Percentiles rank a stretch among this genome's conserved stretches.
Evolutionary conservation across 2,329 filamentous ascomycete species (phyloP).

Genomic region (Stagonosporopsis rhizophila): DNA sequence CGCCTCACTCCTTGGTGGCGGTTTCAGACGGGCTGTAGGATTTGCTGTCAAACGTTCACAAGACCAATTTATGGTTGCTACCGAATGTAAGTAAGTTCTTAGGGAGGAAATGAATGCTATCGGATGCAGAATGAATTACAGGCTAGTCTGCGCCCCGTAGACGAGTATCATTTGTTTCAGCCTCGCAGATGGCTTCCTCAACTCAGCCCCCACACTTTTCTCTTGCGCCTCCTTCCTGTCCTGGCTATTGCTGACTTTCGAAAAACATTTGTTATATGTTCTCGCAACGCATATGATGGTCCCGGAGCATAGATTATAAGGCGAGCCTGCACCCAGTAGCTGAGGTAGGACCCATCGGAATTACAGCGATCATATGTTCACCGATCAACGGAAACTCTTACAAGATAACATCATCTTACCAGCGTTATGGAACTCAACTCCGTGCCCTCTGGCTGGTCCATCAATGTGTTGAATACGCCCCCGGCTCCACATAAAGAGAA

Average conservation of each 20-base stretch:
- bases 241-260: too few relatives aligned
- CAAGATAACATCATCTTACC: background rate
- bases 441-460: background rate
- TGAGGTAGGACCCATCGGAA: background rate
- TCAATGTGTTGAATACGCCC: background rate
- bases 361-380: background rate
- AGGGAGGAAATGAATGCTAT: background rate
- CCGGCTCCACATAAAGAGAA: background rate
- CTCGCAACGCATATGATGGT: background rate
- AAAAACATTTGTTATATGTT: background rate
- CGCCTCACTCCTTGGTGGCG: background rate
- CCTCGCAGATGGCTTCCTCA: background rate
- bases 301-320: background rate
- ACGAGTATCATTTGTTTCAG: background rate
- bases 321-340: background rate
- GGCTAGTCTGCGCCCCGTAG: background rate
- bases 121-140: too few relatives aligned
- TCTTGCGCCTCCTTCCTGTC: background rate
- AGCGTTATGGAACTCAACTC: background rate
- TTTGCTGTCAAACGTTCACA: background rate
- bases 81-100: background rate
- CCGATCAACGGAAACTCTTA: background rate
- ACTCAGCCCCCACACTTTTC: background rate
- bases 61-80: background rate
- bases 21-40: background rate